phyloP scores from a whole-genome alignment of 257 asterid species.

The Echites panduratus region DNA sequence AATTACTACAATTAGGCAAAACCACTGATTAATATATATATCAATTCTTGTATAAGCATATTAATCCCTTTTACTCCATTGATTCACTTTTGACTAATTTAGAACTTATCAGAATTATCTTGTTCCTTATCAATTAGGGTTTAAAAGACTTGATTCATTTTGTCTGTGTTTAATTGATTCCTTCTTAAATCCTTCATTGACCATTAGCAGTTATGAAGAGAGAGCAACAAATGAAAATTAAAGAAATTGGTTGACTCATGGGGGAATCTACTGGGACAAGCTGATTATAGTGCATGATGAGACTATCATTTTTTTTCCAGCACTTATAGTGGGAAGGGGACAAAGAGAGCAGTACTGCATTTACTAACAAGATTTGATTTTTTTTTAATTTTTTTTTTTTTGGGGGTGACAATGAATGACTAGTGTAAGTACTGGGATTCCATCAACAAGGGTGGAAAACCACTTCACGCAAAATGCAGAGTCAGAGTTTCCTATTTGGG shows the following conservation, averaged over 20 bases:
- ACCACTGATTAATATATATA: too few relatives aligned
- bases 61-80: too few relatives aligned
- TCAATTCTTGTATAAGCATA: not conserved
- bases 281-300: not conserved
- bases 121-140: not conserved
- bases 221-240: not conserved
- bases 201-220: not conserved
- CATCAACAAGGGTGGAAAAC: not conserved
- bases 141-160: not conserved
- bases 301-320: slow-evolving; percentile 7
- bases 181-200: not conserved
- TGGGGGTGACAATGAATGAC: slow-evolving; percentile 7
- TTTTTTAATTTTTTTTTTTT: not conserved
- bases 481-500: slow-evolving; percentile 22
- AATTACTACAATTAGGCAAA: too few relatives aligned
- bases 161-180: too few relatives aligned
- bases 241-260: not conserved
- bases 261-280: not conserved
- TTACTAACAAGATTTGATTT: not conserved
- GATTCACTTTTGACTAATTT: too few relatives aligned
- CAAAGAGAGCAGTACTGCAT: not conserved
- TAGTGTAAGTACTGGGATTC: not conserved
- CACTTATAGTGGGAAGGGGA: slow-evolving; percentile 1
- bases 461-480: slow-evolving; percentile 7
- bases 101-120: too few relatives aligned